A percentile compares a stretch with the other conserved stretches of the same genome.
Conservation (phyloP, 352 stramenopile species). For the Phytophthora pistaciae region DNA sequence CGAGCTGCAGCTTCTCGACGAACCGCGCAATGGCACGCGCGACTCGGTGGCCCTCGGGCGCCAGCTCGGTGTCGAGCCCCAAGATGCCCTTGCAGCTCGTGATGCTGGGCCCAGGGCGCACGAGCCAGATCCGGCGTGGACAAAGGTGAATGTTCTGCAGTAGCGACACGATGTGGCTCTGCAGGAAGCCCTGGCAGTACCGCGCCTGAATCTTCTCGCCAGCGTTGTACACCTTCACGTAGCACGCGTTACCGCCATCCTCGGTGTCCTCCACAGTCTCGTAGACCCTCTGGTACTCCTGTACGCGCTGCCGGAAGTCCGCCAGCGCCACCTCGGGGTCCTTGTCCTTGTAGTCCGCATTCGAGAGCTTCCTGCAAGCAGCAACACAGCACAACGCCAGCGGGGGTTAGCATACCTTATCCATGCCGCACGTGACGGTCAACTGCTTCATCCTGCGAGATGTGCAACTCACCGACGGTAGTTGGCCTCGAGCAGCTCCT, state of each 20-base stretch:
- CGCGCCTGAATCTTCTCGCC: slow-evolving; percentile 93
- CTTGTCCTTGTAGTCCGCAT: slow-evolving; percentile 92
- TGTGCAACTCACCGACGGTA: slow-evolving; percentile 74
- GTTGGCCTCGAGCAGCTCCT: slow-evolving; percentile 93
- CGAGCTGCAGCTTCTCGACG: slow-evolving; percentile 81
- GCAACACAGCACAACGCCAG: slow-evolving; percentile 21
- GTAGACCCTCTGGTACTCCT: slow-evolving; percentile 95
- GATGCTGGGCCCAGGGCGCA: slow-evolving; percentile 85
- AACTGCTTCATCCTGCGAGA: slow-evolving; percentile 17
- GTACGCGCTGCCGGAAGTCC: slow-evolving; percentile 90
- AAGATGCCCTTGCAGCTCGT: slow-evolving; percentile 83
- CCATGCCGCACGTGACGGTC: slow-evolving; percentile 12
- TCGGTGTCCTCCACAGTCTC: slow-evolving; percentile 92
- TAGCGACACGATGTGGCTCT: slow-evolving; percentile 90
- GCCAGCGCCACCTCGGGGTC: slow-evolving; percentile 85
- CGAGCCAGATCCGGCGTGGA: slow-evolving; percentile 91
- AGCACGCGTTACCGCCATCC: slow-evolving; percentile 83
- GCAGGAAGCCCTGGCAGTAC: slow-evolving; percentile 87
- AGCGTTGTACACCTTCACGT: slow-evolving; percentile 94
- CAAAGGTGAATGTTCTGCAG: slow-evolving; percentile 94
- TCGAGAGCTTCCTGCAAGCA: slow-evolving; percentile 70
- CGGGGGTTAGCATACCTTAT: slow-evolving; percentile 23
- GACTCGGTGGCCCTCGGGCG: slow-evolving; percentile 82
- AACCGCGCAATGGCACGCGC: slow-evolving; percentile 87
- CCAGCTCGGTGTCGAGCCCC: slow-evolving; percentile 85